A percentile compares a stretch with the other conserved stretches of the same genome.
These are phyloP conservation scores for Chalciporus sp. DNA, from an alignment of 1,284 basidiomycete genomes.

Conservation along the genomic window DNA sequence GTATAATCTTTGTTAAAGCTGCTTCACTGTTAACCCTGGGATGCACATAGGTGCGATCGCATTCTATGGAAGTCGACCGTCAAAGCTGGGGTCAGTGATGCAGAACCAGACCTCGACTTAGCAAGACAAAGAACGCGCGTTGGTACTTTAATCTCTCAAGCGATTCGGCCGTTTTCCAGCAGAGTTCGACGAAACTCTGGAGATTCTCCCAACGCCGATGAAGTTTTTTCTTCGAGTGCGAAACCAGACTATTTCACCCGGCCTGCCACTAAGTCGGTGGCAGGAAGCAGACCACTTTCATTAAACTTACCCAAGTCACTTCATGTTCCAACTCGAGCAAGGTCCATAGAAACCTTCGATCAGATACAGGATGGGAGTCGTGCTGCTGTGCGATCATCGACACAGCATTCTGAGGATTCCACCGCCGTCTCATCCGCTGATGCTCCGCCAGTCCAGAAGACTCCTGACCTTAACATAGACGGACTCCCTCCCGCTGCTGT, in stretches of 20 bases:
- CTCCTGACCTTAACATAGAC: conserved; percentile 8
- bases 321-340: conserved; percentile 8
- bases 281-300: conserved; percentile 26
- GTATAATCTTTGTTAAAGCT: conserved; percentile 3
- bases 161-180: conserved; percentile 50
- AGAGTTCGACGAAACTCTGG: conserved; percentile 46
- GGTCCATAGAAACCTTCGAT: conserved; percentile 25
- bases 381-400: conserved; percentile 10
- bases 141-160: conserved; percentile 54
- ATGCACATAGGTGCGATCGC: conserved; percentile 66
- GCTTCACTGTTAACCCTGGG: conserved; percentile 3
- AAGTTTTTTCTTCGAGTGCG: conserved; percentile 9
- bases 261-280: conserved; percentile 8
- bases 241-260: conserved; percentile 30
- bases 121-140: conserved; percentile 47
- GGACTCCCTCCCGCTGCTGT: conserved; percentile 8
- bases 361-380: conserved; percentile 4
- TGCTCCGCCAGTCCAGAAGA: conserved; percentile 1
- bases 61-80: conserved; percentile 78
- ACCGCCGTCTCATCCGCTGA: conserved; percentile 20
- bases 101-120: conserved; percentile 40
- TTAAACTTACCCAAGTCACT: conserved; percentile 25
- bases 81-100: conserved; percentile 41
- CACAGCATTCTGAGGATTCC: conserved; percentile 20
- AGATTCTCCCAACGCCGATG: conserved; percentile 37